These are phyloP conservation scores for Colletotrichum gigasporum DNA, from an alignment of 2,329 filamentous ascomycete species.

Conservation along the genomic window DNA sequence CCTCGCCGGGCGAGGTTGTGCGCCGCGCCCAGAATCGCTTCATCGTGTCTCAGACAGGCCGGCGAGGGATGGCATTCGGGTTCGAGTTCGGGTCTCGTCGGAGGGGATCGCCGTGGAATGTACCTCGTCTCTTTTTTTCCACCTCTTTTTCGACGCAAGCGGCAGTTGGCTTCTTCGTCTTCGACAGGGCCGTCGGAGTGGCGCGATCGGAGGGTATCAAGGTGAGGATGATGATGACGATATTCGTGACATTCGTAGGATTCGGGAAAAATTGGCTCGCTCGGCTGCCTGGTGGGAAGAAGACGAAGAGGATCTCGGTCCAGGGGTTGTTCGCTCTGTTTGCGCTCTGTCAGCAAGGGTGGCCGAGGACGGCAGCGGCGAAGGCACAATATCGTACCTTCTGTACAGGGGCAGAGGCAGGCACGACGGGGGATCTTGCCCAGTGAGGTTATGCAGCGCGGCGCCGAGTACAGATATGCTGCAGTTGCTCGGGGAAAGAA, in stretches of 20 bases:
- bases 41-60: slow-evolving; percentile 12
- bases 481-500: too few relatives aligned
- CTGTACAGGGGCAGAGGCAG: too few relatives aligned
- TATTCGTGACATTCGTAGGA: not conserved
- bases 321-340: not conserved
- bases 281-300: not conserved
- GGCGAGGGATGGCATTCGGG: not conserved
- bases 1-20: slow-evolving; percentile 9
- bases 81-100: not conserved
- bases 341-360: slow-evolving; percentile 1
- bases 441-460: too few relatives aligned
- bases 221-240: not conserved
- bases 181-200: not conserved
- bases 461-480: too few relatives aligned
- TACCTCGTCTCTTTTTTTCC: too few relatives aligned
- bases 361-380: not conserved
- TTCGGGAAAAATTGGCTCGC: not conserved
- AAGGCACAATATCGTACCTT: not conserved
- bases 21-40: slow-evolving; percentile 6
- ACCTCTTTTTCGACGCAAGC: not conserved
- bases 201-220: not conserved
- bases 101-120: too few relatives aligned
- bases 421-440: too few relatives aligned
- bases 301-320: not conserved
- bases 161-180: too few relatives aligned